Percentiles rank a stretch among this genome's conserved stretches.
Conservation (phyloP, 129 eudicot species). For the Pseudognaphalium luteoalbum region DNA sequence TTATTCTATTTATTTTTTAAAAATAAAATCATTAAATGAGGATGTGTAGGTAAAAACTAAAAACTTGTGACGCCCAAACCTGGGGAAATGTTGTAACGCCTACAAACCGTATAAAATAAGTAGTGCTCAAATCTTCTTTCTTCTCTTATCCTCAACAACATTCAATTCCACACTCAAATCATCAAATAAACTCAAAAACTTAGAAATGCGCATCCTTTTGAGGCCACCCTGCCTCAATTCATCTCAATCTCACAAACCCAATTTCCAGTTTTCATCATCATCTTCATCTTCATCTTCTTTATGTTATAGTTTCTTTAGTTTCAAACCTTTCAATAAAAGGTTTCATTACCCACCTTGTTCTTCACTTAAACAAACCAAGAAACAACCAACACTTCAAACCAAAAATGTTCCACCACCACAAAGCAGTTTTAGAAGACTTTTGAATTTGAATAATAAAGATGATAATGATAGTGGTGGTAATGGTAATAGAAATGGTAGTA, state of each 20-base stretch:
- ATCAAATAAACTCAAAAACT: not conserved
- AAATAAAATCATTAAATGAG: not conserved
- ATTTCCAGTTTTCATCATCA: slow-evolving; percentile 28
- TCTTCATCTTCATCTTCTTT: slow-evolving; percentile 27
- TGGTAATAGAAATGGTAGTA: not conserved
- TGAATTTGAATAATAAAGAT: slow-evolving; percentile 51
- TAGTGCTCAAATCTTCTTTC: slow-evolving; percentile 1
- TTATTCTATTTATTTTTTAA: too few relatives aligned
- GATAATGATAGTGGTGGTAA: not conserved
- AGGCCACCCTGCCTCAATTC: slow-evolving; percentile 53
- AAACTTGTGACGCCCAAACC: slow-evolving; percentile 20
- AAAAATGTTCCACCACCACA: slow-evolving; percentile 27
- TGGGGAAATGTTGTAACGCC: slow-evolving; percentile 23
- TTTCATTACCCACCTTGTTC: slow-evolving; percentile 74
- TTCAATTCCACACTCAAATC: not conserved
- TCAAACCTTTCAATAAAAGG: slow-evolving; percentile 46
- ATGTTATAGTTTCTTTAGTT: slow-evolving; percentile 26
- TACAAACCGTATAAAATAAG: slow-evolving; percentile 34
- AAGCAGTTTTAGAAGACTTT: slow-evolving; percentile 39
- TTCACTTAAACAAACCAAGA: slow-evolving; percentile 65
- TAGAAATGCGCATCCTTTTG: slow-evolving; percentile 40
- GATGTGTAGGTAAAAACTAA: not conserved
- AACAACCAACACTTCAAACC: slow-evolving; percentile 39
- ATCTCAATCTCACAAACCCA: slow-evolving; percentile 36
- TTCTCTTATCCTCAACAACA: slow-evolving; percentile 33